Conservation (phyloP, 805 yeast genomes). For the Kregervanrija pseudodelftensis region DNA sequence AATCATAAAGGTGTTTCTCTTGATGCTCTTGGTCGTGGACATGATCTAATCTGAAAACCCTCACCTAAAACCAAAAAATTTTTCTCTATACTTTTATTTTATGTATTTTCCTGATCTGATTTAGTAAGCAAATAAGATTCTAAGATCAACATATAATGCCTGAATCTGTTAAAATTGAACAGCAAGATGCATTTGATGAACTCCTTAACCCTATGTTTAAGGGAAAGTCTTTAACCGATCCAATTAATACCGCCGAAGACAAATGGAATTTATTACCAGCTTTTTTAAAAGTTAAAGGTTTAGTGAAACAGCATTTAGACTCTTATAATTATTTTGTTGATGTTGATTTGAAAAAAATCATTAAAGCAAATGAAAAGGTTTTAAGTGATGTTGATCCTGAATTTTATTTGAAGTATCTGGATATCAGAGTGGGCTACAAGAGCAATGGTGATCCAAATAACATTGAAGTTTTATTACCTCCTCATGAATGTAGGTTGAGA, state of each 20-base stretch:
- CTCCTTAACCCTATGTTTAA: constrained; percentile 73
- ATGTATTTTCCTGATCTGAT: background rate
- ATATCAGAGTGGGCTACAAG: constrained; percentile 83
- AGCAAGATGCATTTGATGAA: constrained; percentile 57
- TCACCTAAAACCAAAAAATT: no score
- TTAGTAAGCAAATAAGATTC: background rate
- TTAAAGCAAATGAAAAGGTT: constrained; percentile 82
- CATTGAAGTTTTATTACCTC: constrained; percentile 65
- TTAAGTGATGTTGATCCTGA: constrained; percentile 96
- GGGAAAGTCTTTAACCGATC: constrained; percentile 83
- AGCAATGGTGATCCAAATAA: constrained; percentile 40
- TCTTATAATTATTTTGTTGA: constrained; percentile 98
- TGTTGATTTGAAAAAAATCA: constrained; percentile 84
- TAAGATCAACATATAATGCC: no score
- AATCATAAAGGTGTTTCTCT: no score
- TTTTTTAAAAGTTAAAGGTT: constrained; percentile 87
- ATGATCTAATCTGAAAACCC: no score
- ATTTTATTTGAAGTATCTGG: constrained; percentile 86
- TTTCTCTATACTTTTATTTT: no score
- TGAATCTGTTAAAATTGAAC: constrained; percentile 2
- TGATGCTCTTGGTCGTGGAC: no score
- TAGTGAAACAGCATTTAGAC: constrained; percentile 95
- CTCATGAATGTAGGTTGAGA: constrained; percentile 92
- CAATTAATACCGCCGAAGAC: constrained; percentile 85
- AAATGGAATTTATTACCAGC: constrained; percentile 98